These are phyloP conservation scores for Hordeum marinum DNA, from an alignment of 176 grass and related monocot genomes.

Conservation along the genomic window DNA sequence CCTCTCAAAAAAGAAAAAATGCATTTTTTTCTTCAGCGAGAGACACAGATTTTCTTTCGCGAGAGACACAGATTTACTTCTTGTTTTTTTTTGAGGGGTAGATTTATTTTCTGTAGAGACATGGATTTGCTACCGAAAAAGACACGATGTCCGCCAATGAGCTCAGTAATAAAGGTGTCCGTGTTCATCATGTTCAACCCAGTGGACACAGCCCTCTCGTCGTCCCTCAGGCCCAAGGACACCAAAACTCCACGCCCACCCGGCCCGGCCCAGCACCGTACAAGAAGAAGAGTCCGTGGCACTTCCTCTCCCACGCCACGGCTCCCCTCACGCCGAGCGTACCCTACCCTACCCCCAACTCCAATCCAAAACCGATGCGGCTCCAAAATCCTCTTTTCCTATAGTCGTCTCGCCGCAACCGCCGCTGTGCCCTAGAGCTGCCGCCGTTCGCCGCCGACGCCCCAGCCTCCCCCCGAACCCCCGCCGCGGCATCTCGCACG, in stretches of 20 bases:
- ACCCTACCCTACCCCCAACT: not conserved
- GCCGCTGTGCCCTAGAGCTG: slow-evolving; percentile 3
- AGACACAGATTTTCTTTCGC: too few species aligned
- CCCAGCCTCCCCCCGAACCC: not conserved
- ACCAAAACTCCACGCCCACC: not conserved
- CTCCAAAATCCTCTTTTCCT: not conserved
- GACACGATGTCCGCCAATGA: too few species aligned
- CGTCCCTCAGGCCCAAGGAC: not conserved
- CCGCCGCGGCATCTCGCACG: not conserved
- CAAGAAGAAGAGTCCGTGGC: not conserved
- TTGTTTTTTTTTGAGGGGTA: too few species aligned
- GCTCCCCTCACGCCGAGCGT: not conserved
- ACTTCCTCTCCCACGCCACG: not conserved
- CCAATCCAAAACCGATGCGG: not conserved
- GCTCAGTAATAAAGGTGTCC: too few species aligned
- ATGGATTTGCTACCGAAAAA: too few species aligned
- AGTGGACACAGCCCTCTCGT: too few species aligned
- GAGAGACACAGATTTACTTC: too few species aligned
- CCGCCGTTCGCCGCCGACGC: not conserved
- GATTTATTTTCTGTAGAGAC: too few species aligned
- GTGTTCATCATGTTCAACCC: too few species aligned
- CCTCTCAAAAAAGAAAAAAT: too few species aligned
- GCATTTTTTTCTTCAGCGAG: too few species aligned
- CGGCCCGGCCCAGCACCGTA: not conserved
- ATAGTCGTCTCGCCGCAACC: not conserved